These are phyloP conservation scores for Lachnellula occidentalis DNA, from an alignment of 2,329 filamentous ascomycete species.

Conservation along the genomic window DNA sequence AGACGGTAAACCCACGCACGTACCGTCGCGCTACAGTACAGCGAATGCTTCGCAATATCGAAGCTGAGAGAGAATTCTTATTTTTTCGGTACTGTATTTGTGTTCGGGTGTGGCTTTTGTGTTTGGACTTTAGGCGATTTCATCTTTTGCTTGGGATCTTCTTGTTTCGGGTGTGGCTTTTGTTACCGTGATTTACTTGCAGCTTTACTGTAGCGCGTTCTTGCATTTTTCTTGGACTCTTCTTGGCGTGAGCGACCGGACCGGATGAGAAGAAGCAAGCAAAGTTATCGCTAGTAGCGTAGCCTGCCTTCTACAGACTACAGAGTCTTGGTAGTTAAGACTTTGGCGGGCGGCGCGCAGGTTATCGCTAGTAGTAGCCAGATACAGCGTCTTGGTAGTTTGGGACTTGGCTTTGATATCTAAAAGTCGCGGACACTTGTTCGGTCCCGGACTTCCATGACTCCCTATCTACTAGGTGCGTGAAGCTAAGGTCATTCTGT, in stretches of 20 bases:
- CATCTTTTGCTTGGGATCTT: background rate
- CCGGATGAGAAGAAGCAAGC: conserved; percentile 5
- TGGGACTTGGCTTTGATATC: background rate
- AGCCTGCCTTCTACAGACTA: too few species aligned
- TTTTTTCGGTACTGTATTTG: too few species aligned
- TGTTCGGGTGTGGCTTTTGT: too few species aligned
- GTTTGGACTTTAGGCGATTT: conserved; percentile 8
- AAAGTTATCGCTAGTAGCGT: conserved; percentile 6
- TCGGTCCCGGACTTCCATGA: background rate
- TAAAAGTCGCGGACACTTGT: background rate
- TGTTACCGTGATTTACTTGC: too few species aligned
- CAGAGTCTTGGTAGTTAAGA: conserved; percentile 5
- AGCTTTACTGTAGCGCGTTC: too few species aligned
- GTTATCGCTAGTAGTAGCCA: too few species aligned
- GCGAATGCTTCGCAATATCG: too few species aligned
- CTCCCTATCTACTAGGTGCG: background rate
- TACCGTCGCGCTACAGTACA: too few species aligned
- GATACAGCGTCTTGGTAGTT: too few species aligned
- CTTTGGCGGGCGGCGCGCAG: background rate
- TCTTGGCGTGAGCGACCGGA: conserved; percentile 4
- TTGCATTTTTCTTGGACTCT: background rate
- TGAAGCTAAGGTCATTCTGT: background rate
- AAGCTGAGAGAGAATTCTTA: background rate
- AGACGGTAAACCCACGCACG: too few species aligned
- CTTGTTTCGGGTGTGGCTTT: too few species aligned